Evolutionary conservation across 768 basidiomycete genomes (phyloP), one percentile per base, ranked within the genome.

Genomic region (Calocybe gangraenosa): DNA sequence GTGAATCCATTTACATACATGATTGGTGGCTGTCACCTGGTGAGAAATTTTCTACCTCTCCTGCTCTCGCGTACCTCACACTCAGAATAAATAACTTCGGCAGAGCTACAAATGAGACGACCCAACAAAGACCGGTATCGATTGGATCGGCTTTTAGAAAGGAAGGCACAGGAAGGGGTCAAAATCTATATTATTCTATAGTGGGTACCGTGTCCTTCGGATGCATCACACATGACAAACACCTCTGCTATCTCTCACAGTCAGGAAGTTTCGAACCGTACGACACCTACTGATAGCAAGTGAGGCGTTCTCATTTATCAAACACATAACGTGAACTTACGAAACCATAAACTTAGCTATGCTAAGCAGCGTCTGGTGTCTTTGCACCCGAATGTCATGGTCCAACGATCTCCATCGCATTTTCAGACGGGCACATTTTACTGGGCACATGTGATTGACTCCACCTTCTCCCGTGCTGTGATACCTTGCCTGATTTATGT

Each of bases 1-100:
- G 84, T 60, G 85, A 92, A 56, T 75, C 68, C 36, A 92, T 96
- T 44, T 94, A 92, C 60, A 96, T 97, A 30, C 96, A 98, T 59
- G 95, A 95, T 65, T 97, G 95, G 95, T 98, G 95, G 96, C 69
- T 93, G 18, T 91, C 91, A 19, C 92, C 91, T 3, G 85, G 89
- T 89, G 58, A 42, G 56, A 22, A 25, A 19, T n/a, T n/a, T n/a
- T n/a, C n/a, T n/a, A n/a, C 32, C 3, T 19, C 28, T 21, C 15
- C 21, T 18, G 19, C 23, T 21, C 2, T 32, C 28, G 11, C 20
- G n/a, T 43, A 39, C 23, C n/a, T 42, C 39, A 32, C 14, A 14
- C n/a, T n/a, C n/a, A n/a, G n/a, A 7, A 38, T 18, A 32, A 17
- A 22, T 28, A 9, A 36, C 43, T 32, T 23, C 30, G 40, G n/a